Percentiles rank a stretch among this genome's conserved stretches.
Evolutionary conservation across 345 rosid genomes (phyloP).

Genomic region (Capsella bursapastoris): DNA sequence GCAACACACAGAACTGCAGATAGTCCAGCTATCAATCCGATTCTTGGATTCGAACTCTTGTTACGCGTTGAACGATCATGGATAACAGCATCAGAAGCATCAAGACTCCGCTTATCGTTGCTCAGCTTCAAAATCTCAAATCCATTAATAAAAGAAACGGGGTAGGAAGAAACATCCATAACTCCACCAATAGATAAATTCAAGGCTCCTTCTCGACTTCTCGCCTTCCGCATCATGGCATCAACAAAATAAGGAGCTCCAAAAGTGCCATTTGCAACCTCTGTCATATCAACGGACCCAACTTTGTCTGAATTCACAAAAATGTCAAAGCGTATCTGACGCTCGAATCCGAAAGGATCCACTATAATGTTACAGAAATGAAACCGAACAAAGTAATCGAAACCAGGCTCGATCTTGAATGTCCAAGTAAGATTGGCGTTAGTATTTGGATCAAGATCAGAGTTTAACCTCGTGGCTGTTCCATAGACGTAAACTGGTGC

Average conservation of each 20-base stretch:
- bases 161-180: conserved; percentile 20
- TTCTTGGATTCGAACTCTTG: conserved; percentile 42
- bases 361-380: conserved; percentile 72
- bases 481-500: conserved; percentile 82
- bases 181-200: conserved; percentile 69
- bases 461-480: conserved; percentile 61
- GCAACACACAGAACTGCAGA: conserved; percentile 45
- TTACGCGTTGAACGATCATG: not conserved
- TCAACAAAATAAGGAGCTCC: conserved; percentile 72
- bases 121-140: conserved; percentile 70
- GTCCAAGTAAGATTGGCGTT: conserved; percentile 74
- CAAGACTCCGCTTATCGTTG: conserved; percentile 57
- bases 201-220: conserved; percentile 29
- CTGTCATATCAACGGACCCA: conserved; percentile 54
- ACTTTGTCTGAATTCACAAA: conserved; percentile 61
- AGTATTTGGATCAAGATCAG: conserved; percentile 31
- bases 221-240: conserved; percentile 49
- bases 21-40: conserved; percentile 45
- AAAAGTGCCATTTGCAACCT: conserved; percentile 35
- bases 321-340: conserved; percentile 49
- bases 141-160: conserved; percentile 59
- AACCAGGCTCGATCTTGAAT: conserved; percentile 66
- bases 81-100: conserved; percentile 44
- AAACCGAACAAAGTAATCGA: conserved; percentile 71
- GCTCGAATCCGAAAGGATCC: conserved; percentile 1